Evolutionary conservation across 768 basidiomycete genomes (phyloP).

Genomic region (Tricholomella constricta): DNA sequence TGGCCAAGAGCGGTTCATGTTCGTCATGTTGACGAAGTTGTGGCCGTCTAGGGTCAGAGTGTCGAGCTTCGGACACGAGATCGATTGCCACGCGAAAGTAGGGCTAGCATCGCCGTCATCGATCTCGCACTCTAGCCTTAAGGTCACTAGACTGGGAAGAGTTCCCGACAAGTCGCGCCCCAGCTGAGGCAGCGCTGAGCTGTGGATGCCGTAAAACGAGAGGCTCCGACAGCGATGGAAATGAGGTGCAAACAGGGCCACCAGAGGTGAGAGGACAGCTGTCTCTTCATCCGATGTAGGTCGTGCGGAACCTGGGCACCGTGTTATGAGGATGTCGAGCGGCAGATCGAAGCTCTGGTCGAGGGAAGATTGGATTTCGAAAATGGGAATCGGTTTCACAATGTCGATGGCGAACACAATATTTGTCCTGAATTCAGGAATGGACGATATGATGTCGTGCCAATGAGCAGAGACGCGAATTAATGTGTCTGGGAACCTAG

Average conservation of each 20-base stretch:
- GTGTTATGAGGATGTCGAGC: neutral
- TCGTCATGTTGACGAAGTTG: neutral
- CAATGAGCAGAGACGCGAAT: neutral
- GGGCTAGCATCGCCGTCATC: neutral
- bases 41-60: neutral
- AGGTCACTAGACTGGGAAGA: neutral
- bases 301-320: neutral
- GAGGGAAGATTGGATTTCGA: neutral
- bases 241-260: neutral
- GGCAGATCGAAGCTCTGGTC: neutral
- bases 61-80: neutral
- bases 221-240: neutral
- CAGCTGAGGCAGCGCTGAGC: neutral
- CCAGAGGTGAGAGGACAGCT: neutral
- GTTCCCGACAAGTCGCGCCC: neutral
- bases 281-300: neutral
- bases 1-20: neutral
- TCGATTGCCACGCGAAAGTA: neutral
- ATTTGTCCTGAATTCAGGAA: neutral
- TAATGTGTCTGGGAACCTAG: neutral
- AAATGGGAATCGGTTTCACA: neutral
- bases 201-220: slow-evolving; percentile 1
- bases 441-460: neutral
- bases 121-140: neutral
- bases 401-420: neutral